Base-by-base conservation (phyloP, 495 filamentous ascomycete species). In the Neurospora sp. region DNA sequence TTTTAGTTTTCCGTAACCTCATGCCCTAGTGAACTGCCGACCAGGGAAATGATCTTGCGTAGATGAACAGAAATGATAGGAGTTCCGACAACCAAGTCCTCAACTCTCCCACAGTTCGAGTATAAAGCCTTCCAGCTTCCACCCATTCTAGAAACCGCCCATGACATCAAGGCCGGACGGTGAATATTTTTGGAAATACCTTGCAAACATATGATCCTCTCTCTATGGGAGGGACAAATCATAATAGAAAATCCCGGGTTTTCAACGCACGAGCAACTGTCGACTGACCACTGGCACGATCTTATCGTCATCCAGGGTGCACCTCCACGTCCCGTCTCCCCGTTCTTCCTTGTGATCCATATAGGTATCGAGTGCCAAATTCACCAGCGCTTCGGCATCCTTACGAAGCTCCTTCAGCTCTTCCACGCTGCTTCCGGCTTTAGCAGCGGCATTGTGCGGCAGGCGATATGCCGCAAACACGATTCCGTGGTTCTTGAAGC, bases 391-490 rank as follows among this genome's bases (percentile, higher is more conserved):
- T 73, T 83, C 80, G 42, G 80, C 82, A 38, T 84, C 82, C 18
- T 70, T 42, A 20, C 76, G 73, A 7, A 84, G 75, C 6, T 69
- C 70, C 39, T 73, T 73, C 3, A 84, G 75, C 74, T 81, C 78
- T 1, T 72, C 41, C 37, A 71, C 5, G 66, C 71, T 39, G 69
- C 72, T 78, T 66, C 48, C 41, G 27, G 72, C 37, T 41, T 41
- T 69, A 31, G 27, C 23, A n/a, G 31, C 18, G 69, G 40, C 23
- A 72, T 39, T 35, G 14, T 70, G 72, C 39, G 80, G 77, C 31
- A 78, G 77, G 5, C 80, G 74, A 71, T 83, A 84, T 1, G 83
- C 83, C 0, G 82, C 81, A 66, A 85, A 85, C 4, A 85, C 78
- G 39, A 85, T 79, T 27, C 83, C 83, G 54, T 82, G 79, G 72